Evolutionary conservation across 371 early-diverging fungal species (phyloP), one percentile per base, ranked within the genome.

Genomic region (Rhizomucor pusillus): DNA sequence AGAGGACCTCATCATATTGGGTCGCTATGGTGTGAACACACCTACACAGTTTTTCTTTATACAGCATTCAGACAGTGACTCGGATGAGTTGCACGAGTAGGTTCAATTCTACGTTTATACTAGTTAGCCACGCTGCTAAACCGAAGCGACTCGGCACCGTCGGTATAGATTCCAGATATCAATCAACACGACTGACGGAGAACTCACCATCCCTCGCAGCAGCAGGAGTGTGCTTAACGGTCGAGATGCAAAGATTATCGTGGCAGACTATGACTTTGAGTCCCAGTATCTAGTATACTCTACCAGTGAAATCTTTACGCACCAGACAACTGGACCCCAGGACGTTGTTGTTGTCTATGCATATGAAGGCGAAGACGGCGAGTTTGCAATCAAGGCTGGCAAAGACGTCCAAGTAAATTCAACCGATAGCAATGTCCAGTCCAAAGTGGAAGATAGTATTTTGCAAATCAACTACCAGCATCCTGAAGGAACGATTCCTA

Each of bases 231-330:
- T 57, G 3, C 16, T 63, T 11, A 50, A 63, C 25, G 64, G 64
- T 29, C 64, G 59, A 16, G 64, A 63, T 23, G 60, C 64, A 41
- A 63, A 63, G 52, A 46, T 63, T 25, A 37, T 63, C 10, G 34
- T 51, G 9, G 51, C 59, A 13, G 59, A 63, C 41, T 59, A 54
- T n/a, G 35, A 54, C n/a, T 63, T 63, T 49, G 37, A 59, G 20
- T 51, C 55, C 14, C 64, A 63, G 43, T 59, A 63, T 45, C 36
- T 63, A 23, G 43, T 63, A 6, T 63, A 63, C 18, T 50, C 64
- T 14, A 63, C 64, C 43, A 58, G 59, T 10, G 64, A 63, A 29
- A 50, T 63, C 1, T 59, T 63, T 11, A 63, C 64, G 2, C 59
- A 59, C 48, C 59, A 59, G 18, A 36, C 33, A 14, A 50, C 56